A percentile compares a stretch with the other conserved stretches of the same genome.
Evolutionary conservation across 2,329 filamentous ascomycete species (phyloP).

Genomic region (Nothopassalora personata): DNA sequence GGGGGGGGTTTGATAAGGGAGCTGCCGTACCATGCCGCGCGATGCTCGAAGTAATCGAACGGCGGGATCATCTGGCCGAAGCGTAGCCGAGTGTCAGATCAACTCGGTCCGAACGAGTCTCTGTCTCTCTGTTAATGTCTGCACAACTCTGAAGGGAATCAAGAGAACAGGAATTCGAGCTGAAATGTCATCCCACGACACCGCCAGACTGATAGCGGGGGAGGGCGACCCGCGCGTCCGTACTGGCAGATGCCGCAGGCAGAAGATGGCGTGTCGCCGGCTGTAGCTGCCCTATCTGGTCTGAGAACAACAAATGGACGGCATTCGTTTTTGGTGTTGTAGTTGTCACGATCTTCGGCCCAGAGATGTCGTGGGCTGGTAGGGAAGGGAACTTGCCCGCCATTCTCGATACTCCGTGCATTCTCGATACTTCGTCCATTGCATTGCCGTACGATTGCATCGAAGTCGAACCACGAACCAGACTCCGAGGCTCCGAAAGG

Average conservation of each 20-base stretch:
- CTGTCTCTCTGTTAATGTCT: background rate
- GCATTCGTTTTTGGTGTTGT: too few species aligned
- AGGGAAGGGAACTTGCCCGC: background rate
- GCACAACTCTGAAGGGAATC: background rate
- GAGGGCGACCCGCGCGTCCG: background rate
- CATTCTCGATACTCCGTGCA: too few species aligned
- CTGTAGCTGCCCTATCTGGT: constrained; percentile 9
- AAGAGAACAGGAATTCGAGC: background rate
- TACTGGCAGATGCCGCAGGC: background rate
- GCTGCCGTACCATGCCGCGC: constrained; percentile 60
- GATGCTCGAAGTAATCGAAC: constrained; percentile 65
- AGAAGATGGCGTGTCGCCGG: constrained; percentile 1
- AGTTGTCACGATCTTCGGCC: background rate
- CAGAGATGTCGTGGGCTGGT: background rate
- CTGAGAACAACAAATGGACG: background rate
- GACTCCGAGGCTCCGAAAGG: background rate
- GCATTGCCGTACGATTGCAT: background rate
- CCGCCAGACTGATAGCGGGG: constrained; percentile 7
- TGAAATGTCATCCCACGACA: background rate
- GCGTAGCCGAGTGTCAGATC: background rate
- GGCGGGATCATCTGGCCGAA: constrained; percentile 35
- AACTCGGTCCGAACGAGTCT: background rate
- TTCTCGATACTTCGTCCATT: too few species aligned
- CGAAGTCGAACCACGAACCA: background rate
- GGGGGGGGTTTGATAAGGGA: constrained; percentile 4